Conservation (phyloP, 345 rosid genomes). For the Eucalyptus paniculata region DNA sequence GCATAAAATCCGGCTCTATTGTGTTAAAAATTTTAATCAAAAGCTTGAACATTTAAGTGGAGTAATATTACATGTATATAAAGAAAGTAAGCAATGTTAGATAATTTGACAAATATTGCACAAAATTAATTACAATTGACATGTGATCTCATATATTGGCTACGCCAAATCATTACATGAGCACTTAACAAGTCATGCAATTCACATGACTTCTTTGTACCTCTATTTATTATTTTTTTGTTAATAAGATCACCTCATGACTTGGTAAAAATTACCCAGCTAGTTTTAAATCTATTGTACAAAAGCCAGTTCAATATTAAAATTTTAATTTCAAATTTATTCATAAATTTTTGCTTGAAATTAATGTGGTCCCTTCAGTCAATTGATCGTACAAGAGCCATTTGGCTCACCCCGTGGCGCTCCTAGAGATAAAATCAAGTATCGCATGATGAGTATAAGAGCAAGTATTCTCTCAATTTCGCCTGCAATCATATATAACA, state of each 20-base stretch:
- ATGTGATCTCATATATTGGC: neutral
- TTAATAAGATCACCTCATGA: neutral
- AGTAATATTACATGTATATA: neutral
- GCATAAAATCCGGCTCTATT: rapidly evolving
- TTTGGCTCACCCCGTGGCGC: neutral
- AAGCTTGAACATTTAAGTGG: no score
- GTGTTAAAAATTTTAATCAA: neutral
- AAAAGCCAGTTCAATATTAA: rapidly evolving
- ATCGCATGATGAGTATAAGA: neutral
- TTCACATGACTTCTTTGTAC: neutral
- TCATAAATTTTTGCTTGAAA: neutral
- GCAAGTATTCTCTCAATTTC: neutral
- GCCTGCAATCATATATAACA: rapidly evolving
- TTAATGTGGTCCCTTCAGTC: rapidly evolving
- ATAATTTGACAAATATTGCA: neutral
- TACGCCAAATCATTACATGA: rapidly evolving
- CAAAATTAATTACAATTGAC: neutral
- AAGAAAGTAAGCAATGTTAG: no score
- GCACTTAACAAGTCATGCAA: neutral
- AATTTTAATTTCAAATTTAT: no score
- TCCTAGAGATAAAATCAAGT: neutral
- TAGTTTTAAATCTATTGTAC: rapidly evolving
- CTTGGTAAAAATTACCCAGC: rapidly evolving
- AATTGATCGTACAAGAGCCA: neutral
- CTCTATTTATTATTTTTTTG: neutral